These are phyloP conservation scores for Dipteronia sinensis DNA, from an alignment of 345 rosid genomes.

Conservation along the genomic window DNA sequence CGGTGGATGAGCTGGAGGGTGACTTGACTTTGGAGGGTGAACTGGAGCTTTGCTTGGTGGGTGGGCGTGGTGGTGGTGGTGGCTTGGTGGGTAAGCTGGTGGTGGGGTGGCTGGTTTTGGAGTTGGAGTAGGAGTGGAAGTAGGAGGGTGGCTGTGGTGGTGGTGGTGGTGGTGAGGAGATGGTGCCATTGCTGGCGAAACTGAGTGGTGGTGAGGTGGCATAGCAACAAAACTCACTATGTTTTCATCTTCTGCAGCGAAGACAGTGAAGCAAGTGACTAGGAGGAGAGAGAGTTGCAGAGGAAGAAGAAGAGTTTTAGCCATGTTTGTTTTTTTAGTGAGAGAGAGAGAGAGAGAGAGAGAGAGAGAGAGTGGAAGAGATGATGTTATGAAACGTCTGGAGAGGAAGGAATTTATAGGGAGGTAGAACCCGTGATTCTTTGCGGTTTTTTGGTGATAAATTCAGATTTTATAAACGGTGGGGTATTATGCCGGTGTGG, in stretches of 20 bases:
- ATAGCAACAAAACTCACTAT: constrained; percentile 11
- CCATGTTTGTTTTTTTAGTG: constrained; percentile 28
- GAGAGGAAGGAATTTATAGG: constrained; percentile 33
- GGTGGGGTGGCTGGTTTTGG: constrained; percentile 4
- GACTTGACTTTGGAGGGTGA: constrained; percentile 12
- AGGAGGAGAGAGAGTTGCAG: constrained; percentile 32
- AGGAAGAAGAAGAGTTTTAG: constrained; percentile 33
- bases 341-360: neutral
- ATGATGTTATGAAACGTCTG: neutral
- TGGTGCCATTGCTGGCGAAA: constrained; percentile 35
- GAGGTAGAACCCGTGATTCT: constrained; percentile 16
- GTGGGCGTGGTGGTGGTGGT: constrained; percentile 1
- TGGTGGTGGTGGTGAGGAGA: constrained; percentile 28
- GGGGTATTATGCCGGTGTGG: no score
- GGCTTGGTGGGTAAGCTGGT: constrained; percentile 5
- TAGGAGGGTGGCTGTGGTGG: constrained; percentile 36
- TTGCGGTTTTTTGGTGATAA: no score
- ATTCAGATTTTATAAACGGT: no score
- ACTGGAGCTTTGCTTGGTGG: constrained; percentile 7
- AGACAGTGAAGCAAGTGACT: constrained; percentile 43
- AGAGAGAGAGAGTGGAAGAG: neutral
- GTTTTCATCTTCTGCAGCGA: constrained; percentile 24
- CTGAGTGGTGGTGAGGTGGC: constrained; percentile 31
- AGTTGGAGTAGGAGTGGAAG: neutral
- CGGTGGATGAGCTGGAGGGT: constrained; percentile 33